phyloP scores from a whole-genome alignment of 2,329 filamentous ascomycete genomes.

The Chaetothyriales sp. region DNA sequence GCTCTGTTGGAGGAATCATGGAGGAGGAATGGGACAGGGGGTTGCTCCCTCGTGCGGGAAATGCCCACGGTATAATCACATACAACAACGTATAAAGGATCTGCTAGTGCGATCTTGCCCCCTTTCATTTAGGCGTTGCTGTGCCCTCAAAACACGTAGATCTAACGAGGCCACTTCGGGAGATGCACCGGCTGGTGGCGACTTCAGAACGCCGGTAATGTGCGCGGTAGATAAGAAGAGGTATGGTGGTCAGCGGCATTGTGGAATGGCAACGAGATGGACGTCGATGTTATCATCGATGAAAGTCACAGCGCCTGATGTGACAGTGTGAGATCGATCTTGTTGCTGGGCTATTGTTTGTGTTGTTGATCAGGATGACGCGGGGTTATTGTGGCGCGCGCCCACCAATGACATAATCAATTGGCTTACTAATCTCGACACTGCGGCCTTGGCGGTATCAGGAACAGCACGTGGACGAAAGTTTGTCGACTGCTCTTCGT shows the following conservation, averaged over 20 bases:
- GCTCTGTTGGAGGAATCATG: no score
- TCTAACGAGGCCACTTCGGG: slow-evolving; percentile 33
- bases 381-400: slow-evolving; percentile 38
- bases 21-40: no score
- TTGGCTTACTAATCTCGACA: no score
- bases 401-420: neutral
- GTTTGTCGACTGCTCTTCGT: neutral
- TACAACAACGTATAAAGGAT: no score
- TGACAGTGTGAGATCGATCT: slow-evolving; percentile 10
- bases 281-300: slow-evolving; percentile 36
- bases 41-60: no score
- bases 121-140: no score
- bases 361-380: slow-evolving; percentile 21
- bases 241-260: slow-evolving; percentile 44
- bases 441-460: neutral
- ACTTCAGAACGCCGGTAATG: slow-evolving; percentile 36
- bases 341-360: slow-evolving; percentile 9
- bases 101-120: no score
- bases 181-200: slow-evolving; percentile 45
- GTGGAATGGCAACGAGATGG: slow-evolving; percentile 41
- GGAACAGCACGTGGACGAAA: neutral
- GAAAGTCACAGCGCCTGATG: slow-evolving; percentile 32
- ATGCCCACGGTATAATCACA: no score
- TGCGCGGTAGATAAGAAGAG: slow-evolving; percentile 35
- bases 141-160: no score